Percentiles rank a stretch among this genome's conserved stretches.
Evolutionary conservation across 1,139 yeast species (phyloP).

Genomic region (Yamadazyma dendronema): DNA sequence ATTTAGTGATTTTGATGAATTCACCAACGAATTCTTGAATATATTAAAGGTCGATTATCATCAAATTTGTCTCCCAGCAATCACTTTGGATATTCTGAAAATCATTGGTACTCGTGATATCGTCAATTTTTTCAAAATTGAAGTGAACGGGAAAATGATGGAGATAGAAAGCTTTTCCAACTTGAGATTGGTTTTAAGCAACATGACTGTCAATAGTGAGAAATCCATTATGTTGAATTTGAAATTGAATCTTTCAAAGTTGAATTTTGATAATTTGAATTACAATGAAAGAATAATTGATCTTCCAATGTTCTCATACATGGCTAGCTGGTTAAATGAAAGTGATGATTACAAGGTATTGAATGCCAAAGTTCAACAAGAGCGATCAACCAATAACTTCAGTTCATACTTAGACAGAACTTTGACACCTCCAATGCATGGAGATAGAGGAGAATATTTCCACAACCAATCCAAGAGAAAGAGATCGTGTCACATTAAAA

Average conservation of each 20-base stretch:
- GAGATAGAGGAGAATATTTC: conserved; percentile 5
- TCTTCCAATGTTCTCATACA: conserved; percentile 16
- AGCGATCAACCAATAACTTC: conserved; percentile 8
- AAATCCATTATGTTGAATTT: conserved; percentile 14
- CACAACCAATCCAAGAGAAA: not conserved
- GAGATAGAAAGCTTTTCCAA: conserved; percentile 17
- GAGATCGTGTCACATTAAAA: conserved; percentile 9
- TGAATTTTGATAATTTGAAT: conserved; percentile 13
- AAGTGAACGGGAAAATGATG: conserved; percentile 22
- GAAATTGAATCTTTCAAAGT: conserved; percentile 13
- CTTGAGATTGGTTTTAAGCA: conserved; percentile 13
- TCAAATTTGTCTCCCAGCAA: conserved; percentile 20
- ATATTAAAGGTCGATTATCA: conserved; percentile 17
- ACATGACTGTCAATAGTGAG: conserved; percentile 13
- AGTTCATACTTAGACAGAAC: conserved; percentile 11
- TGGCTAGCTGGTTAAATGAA: conserved; percentile 17
- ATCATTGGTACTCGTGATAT: conserved; percentile 20
- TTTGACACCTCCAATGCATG: conserved; percentile 16
- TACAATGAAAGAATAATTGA: conserved; percentile 13
- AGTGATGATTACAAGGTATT: conserved; percentile 18
- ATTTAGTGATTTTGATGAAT: conserved; percentile 19
- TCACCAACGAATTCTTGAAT: conserved; percentile 16
- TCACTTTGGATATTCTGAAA: conserved; percentile 20
- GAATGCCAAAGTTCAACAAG: conserved; percentile 13
- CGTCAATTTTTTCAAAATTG: conserved; percentile 21